These are phyloP conservation scores for Glaciozyma antarctica DNA, from an alignment of 768 basidiomycete genomes.

Conservation along the genomic window DNA sequence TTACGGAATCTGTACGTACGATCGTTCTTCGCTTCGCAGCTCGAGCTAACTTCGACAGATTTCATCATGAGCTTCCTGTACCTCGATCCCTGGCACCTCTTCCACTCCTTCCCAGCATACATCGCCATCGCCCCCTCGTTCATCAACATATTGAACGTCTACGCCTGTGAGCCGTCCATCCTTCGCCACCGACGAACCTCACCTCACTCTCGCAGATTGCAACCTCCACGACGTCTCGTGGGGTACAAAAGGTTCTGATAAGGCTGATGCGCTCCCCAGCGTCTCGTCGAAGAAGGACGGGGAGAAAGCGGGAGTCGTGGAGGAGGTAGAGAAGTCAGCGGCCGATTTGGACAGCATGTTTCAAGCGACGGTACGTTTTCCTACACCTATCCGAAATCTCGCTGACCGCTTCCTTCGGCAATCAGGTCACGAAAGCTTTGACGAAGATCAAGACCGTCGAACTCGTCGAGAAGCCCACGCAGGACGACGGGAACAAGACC, in stretches of 20 bases:
- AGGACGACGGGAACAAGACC: slow-evolving; percentile 82
- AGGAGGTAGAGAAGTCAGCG: neutral
- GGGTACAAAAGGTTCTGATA: neutral
- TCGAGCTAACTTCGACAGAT: slow-evolving; percentile 36
- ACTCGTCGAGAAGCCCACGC: slow-evolving; percentile 61
- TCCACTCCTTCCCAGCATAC: slow-evolving; percentile 39
- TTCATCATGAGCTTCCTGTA: slow-evolving; percentile 38
- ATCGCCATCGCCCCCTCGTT: slow-evolving; percentile 5
- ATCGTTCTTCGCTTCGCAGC: neutral
- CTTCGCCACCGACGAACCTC: neutral
- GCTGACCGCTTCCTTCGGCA: too few species aligned
- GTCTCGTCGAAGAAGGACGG: slow-evolving; percentile 45
- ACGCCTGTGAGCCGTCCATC: neutral
- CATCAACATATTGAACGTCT: slow-evolving; percentile 53
- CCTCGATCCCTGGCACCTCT: slow-evolving; percentile 40
- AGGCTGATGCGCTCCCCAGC: slow-evolving; percentile 72
- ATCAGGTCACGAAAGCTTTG: slow-evolving; percentile 62
- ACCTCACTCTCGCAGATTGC: neutral
- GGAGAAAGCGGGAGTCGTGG: slow-evolving; percentile 3
- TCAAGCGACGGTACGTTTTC: slow-evolving; percentile 43
- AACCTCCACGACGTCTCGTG: slow-evolving; percentile 2
- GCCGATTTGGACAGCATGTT: slow-evolving; percentile 3
- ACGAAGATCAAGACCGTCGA: slow-evolving; percentile 62
- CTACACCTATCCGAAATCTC: too few species aligned
- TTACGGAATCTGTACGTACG: slow-evolving; percentile 64